Percentiles rank a stretch among this genome's conserved stretches.
These are phyloP conservation scores for Aegilops speltoides DNA, from an alignment of 176 grass and related monocot species.

Conservation along the genomic window DNA sequence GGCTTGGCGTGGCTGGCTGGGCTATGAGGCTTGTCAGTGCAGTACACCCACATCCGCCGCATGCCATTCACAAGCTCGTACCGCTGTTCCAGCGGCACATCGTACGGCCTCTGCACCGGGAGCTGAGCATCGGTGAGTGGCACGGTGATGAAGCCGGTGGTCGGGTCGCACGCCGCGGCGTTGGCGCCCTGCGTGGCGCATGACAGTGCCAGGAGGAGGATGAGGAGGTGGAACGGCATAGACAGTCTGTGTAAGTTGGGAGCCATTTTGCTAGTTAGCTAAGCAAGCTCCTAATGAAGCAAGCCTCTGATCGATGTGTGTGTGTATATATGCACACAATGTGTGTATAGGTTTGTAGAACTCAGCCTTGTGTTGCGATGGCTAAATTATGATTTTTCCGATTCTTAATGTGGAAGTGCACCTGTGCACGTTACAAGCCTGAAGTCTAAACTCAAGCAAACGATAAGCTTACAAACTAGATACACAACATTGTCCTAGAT, in stretches of 20 bases:
- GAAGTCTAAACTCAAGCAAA: not conserved
- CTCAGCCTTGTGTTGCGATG: not conserved
- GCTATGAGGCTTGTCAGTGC: slow-evolving; percentile 38
- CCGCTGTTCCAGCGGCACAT: not conserved
- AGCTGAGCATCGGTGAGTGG: slow-evolving; percentile 19
- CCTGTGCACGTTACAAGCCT: not conserved
- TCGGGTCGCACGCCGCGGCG: not conserved
- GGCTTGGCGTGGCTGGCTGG: not conserved
- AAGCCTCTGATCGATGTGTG: not conserved
- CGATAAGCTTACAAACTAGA: not conserved
- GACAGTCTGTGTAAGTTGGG: not conserved
- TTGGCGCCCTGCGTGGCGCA: not conserved
- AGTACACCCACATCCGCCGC: slow-evolving; percentile 36
- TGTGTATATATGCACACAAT: not conserved
- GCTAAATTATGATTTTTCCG: not conserved
- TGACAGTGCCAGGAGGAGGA: not conserved
- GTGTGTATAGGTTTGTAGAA: not conserved
- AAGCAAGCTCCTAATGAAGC: not conserved
- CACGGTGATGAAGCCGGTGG: slow-evolving; percentile 35
- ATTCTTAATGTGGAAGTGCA: not conserved
- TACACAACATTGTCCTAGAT: too few species aligned
- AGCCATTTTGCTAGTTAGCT: not conserved
- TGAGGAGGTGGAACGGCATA: not conserved
- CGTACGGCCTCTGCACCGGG: slow-evolving; percentile 30
- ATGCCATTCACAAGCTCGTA: slow-evolving; percentile 24